Evolutionary conservation across 2,329 filamentous ascomycete genomes (phyloP), one percentile per base, ranked within the genome.

Genomic region (Colletotrichum phormii): DNA sequence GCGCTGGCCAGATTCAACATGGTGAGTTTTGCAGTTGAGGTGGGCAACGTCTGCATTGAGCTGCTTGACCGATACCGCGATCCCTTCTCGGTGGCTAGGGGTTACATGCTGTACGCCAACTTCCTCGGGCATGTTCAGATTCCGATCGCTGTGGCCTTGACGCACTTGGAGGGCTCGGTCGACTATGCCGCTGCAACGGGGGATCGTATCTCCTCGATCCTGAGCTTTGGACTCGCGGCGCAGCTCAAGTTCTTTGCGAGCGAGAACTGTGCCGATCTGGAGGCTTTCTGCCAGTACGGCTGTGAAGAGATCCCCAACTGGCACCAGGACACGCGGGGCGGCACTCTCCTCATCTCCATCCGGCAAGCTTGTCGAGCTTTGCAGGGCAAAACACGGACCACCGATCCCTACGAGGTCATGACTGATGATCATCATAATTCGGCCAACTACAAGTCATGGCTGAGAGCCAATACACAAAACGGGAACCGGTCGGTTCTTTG

Each of bases 291-390:
- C 76, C 88, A 90, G 60, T 94, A 92, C 73, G 89, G 91, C n/a
- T 92, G 91, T 73, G 89, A 95, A 73, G 93, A 95, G 75, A 89
- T 94, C 71, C 89, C 90, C 1, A 90, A 92, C 62, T 95, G 93
- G 93, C 85, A 91, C 59, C 84, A 87, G 57, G 93, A 95, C 77
- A 88, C 92, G 1, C 87, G 93, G 71, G 94, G 94, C 18, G 94
- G 94, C 2, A 90, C 90, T 0, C 84, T 95, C 64, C 83, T 95
- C 7, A 89, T 93, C 72, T 87, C 89, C 3, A 86, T 92, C 4
- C 85, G 92, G 62, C 93, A 95, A 79, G 87, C 89, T 29, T 89
- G 88, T 63, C 89, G 92, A 61, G 92, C 94, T 26, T 82, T 95
- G 24, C 92, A 95, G 79, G 94, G 94, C 66, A 95, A 95, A 80